Base-by-base conservation (phyloP, 1,284 basidiomycete species). In the Cutaneotrichosporon sp. region DNA sequence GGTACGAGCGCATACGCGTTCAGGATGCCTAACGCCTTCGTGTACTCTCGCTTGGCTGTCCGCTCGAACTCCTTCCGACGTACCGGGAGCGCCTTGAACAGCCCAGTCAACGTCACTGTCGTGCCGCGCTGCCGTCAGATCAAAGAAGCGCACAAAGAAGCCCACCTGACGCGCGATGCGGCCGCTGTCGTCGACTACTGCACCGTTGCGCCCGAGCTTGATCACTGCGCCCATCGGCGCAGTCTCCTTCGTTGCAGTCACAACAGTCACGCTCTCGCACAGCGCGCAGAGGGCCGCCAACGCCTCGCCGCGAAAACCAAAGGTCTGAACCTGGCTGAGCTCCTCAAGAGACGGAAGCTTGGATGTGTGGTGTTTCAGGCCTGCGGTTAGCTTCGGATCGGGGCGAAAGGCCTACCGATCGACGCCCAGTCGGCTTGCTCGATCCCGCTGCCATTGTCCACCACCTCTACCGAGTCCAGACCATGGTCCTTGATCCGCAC, bases 231-330 rank as follows among this genome's bases (percentile, higher is more conserved):
- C 94, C 82, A 90, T 87, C 0, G 92, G 91, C 1, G 87, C 84
- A 5, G 87, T 86, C 8, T 82, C 80, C 33, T 83, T 81, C 0
- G 90, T 93, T 1, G 90, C 84, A 1, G 94, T 97, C 0, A 84
- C 84, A 56, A 95, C 82, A 0, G 82, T 83, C 10, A 97, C 84
- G 0, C 81, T 80, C 54, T 90, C 87, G 56, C 88, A 87, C 1
- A 98, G 81, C 1, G 92, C 91, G 72, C 95, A 99, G 0, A 99
- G 83, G 0, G 94, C 93, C 1, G 92, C 92, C 0, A 99, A 82
- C 0, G 97, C 97, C 79, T 99, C 97, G 18, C 97, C 97, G 33
- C 95, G 86, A 72, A 99, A 99, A 0, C 97, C 97, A 77, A 98
- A 98, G 0, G 95, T 95, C 2, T 82, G 81, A 5, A 99, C 86